Evolutionary conservation across 2,329 filamentous ascomycete genomes (phyloP), one percentile per base, ranked within the genome.

Genomic region (Plenodomus tracheiphilus): DNA sequence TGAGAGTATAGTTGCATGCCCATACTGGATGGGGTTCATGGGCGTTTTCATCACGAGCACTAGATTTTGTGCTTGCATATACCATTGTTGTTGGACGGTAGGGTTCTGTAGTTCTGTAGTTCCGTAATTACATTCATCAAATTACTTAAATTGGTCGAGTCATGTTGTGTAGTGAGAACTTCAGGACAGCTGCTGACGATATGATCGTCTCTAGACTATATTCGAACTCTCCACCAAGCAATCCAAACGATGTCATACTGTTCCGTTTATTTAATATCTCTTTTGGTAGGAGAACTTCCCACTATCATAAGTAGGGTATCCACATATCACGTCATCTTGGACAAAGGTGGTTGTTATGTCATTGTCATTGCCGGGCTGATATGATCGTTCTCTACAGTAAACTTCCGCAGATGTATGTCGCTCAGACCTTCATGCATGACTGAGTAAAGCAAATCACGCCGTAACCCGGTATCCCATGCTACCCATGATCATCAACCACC

Each of bases 381-480:
- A 61, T 58, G 47, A 58, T 61, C 52, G 54, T 58, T 58, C 48
- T 63, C 65, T 65, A 70, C 62, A 63, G 58, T 43, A 55, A 54
- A 49, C 53, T 45, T 46, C 58, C 52, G 60, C 49, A 59, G 54
- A 32, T 61, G 48, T 51, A 51, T 49, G 56, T 46, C 54, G 46
- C 52, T 59, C 57, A 53, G 61, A 65, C 64, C 58, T 55, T 69
- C 61, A 64, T 66, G 54, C 61, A 68, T 64, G 62, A 69, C 59
- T 53, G 56, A 61, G 18, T 54, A 66, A 68, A 70, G 64, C 64
- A 69, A 66, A 60, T 63, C 61, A 68, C 67, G 66, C 67, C 66
- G 65, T 71, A 59, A 61, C 66, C 28, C 67, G 62, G 64, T 68
- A 68, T 69, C 60, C 65, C 65, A 59, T 64, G 65, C 56, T 54